A percentile compares a stretch with the other conserved stretches of the same genome.
Evolutionary conservation across 768 basidiomycete genomes (phyloP).

Genomic region (Xerocomus brunneocitrinus): DNA sequence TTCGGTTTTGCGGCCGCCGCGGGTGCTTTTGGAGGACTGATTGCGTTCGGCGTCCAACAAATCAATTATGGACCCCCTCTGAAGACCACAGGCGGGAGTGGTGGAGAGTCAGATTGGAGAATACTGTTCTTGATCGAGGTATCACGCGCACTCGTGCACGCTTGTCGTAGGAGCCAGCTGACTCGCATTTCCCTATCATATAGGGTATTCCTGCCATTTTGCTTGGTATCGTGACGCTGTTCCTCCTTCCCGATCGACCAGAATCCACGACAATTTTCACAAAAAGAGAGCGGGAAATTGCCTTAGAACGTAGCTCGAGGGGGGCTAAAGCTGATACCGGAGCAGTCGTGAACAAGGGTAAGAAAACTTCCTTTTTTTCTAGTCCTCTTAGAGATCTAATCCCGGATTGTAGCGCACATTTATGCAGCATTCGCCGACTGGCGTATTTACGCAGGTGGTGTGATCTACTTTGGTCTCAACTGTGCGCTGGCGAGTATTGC

Average conservation of each 20-base stretch:
- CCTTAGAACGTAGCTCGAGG: constrained; percentile 63
- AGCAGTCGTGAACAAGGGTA: constrained; percentile 59
- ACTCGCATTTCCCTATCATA: background rate
- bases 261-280: constrained; percentile 61
- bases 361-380: background rate
- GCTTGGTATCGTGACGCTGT: constrained; percentile 52
- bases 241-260: constrained; percentile 64
- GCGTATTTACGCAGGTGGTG: constrained; percentile 63
- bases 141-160: background rate
- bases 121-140: constrained; percentile 71
- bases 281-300: constrained; percentile 50
- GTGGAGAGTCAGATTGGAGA: constrained; percentile 32
- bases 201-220: constrained; percentile 66
- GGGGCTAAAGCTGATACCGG: constrained; percentile 63
- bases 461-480: constrained; percentile 76
- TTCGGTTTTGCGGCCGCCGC: constrained; percentile 82
- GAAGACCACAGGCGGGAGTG: constrained; percentile 20
- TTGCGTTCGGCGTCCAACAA: constrained; percentile 77
- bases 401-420: constrained; percentile 48
- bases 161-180: background rate
- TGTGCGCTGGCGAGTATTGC: constrained; percentile 74
- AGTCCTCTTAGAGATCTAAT: background rate
- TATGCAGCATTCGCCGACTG: constrained; percentile 63
- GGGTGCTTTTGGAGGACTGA: constrained; percentile 80
- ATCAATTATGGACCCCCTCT: constrained; percentile 40